A percentile compares a stretch with the other conserved stretches of the same genome.
These are phyloP conservation scores for Trichoderma sp. DNA, from an alignment of 2,329 filamentous ascomycete genomes.

Conservation along the genomic window DNA sequence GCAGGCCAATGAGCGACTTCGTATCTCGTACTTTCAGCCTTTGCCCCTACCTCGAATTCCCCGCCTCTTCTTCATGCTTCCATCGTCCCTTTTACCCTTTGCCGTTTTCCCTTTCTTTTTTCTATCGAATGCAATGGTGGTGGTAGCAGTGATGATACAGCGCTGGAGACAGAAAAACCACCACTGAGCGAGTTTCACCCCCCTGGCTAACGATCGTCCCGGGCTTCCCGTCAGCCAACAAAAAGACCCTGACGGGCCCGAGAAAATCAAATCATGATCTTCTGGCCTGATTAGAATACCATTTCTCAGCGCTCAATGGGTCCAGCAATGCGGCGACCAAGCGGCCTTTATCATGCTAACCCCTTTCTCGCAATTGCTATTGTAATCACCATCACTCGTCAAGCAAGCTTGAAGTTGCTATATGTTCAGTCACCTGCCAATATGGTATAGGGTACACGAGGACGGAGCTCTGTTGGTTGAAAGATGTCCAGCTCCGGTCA, in stretches of 20 bases:
- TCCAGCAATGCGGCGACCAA: background rate
- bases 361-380: background rate
- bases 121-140: background rate
- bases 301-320: background rate
- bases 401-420: background rate
- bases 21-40: background rate
- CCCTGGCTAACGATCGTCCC: constrained; percentile 7
- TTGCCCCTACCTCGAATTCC: too few species aligned
- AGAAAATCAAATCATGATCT: constrained; percentile 7
- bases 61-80: background rate
- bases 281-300: background rate
- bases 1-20: background rate
- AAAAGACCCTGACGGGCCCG: background rate
- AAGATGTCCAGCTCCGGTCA: background rate
- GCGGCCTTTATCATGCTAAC: background rate
- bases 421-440: background rate
- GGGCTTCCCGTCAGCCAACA: constrained; percentile 11
- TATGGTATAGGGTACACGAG: background rate
- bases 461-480: background rate
- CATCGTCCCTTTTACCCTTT: background rate
- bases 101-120: background rate
- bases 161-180: background rate
- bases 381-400: background rate
- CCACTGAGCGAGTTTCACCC: background rate
- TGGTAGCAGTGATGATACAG: background rate